Base-by-base conservation (phyloP, 2,329 filamentous ascomycete species). In the Botrytis tulipae region DNA sequence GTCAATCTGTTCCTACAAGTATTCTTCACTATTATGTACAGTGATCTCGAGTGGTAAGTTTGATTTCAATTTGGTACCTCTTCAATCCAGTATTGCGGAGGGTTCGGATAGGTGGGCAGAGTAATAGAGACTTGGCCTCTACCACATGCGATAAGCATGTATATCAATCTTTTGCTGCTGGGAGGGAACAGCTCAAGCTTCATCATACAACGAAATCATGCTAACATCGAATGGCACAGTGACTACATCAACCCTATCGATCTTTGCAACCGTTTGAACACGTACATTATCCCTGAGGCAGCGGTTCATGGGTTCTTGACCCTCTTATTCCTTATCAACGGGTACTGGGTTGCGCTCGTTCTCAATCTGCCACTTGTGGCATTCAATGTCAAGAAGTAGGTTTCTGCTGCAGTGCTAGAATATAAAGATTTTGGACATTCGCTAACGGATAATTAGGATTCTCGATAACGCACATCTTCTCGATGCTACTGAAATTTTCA, bases 11-110 rank as follows among this genome's bases (percentile, higher is more conserved):
- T 99, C 85, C 89, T 99, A 74, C 97, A 99, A 87, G 96, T 99
- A 80, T 99, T 99, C 89, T 99, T 99, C 87, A 99, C 96, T 74
- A 99, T 99, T 83, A 99, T 99, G 97, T 99, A 98, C 87, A 97
- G 94, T 85, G 96, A 99, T 88, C 86, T 99, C 81, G 96, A 99
- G 92, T 99, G 96, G 95, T 97, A 87, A 82, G 93, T 87, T 51
- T 37, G 25, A 44, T 35, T 22, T 46, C 48, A 37, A 8, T 46
- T 14, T 48, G 37, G 37, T 42, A 51, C 29, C 63, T 54, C 59
- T 59, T 16, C 22, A 20, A 48, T 9, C 32, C n/a, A 29, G 22
- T n/a, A 32, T 42, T 32, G 48, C 32, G 18, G 32, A 18, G 4
- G 65, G 9, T 14, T 68, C 32, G 37, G 66, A 44, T 32, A 32